These are phyloP conservation scores for Nemania sp. DNA, from an alignment of 2,329 filamentous ascomycete species.

Conservation along the genomic window DNA sequence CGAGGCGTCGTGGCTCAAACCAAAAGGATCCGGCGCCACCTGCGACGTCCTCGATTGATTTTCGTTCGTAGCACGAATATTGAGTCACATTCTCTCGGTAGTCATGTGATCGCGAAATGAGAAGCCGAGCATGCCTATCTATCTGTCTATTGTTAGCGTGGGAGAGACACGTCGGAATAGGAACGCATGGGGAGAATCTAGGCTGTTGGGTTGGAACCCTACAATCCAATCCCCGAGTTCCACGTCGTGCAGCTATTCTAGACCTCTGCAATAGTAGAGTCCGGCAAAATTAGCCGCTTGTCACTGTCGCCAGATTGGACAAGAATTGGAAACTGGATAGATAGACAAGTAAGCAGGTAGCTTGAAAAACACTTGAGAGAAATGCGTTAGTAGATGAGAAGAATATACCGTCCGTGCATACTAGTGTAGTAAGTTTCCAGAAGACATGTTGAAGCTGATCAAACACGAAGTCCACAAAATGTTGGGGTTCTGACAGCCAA, in stretches of 20 bases:
- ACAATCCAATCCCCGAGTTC: neutral
- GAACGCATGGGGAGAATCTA: neutral
- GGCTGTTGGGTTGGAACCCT: neutral
- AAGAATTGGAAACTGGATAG: neutral
- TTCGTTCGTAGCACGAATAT: conserved; percentile 14
- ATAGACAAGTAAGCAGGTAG: no score
- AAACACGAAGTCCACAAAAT: neutral
- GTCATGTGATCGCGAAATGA: conserved; percentile 16
- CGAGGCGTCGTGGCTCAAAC: conserved; percentile 6
- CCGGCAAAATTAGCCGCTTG: neutral
- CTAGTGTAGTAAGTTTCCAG: neutral
- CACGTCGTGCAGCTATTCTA: neutral
- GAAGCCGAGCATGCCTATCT: conserved; percentile 14
- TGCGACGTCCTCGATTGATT: conserved; percentile 10
- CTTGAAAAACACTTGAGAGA: no score
- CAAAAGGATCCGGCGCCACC: neutral
- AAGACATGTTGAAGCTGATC: neutral
- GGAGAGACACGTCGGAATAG: neutral
- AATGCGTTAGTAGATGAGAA: neutral
- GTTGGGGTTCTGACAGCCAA: neutral
- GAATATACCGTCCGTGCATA: neutral
- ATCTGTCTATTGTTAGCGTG: neutral
- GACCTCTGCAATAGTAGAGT: neutral
- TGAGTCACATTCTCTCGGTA: conserved; percentile 11
- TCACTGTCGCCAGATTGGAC: neutral